phyloP scores from a whole-genome alignment of 495 filamentous ascomycete species.

The Penicillium fimorum region DNA sequence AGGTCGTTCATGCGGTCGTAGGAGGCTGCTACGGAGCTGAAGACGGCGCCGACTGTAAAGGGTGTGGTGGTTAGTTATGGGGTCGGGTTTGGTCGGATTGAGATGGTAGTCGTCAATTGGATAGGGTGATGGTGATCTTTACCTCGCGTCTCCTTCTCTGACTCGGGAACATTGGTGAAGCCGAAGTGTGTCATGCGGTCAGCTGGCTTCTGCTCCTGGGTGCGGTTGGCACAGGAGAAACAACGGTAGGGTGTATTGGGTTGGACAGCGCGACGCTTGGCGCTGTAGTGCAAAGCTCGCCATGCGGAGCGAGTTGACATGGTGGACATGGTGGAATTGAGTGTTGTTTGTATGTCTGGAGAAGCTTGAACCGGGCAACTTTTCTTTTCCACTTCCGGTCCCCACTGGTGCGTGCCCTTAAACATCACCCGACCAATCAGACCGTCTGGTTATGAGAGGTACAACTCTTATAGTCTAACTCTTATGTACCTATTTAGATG shows the following conservation, averaged over 20 bases:
- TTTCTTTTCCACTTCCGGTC: conserved; percentile 19
- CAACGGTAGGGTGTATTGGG: conserved; percentile 45
- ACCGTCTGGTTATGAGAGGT: neutral
- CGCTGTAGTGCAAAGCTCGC: conserved; percentile 35
- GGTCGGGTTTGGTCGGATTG: neutral
- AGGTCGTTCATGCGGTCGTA: conserved; percentile 98
- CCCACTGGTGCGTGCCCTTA: conserved; percentile 11
- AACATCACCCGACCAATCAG: conserved; percentile 21
- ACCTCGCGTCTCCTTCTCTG: conserved; percentile 77
- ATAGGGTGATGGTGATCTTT: conserved; percentile 15
- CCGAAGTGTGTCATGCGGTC: conserved; percentile 87
- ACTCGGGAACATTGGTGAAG: conserved; percentile 80
- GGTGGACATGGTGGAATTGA: conserved; percentile 11
- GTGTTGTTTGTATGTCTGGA: neutral
- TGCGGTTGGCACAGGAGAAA: conserved; percentile 53
- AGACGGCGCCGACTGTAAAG: conserved; percentile 73
- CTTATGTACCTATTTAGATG: neutral
- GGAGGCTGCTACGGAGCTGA: conserved; percentile 89
- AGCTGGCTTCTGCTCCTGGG: conserved; percentile 44
- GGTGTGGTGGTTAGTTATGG: conserved; percentile 18
- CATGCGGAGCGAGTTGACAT: conserved; percentile 38
- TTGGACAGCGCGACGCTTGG: conserved; percentile 29
- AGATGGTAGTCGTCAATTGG: neutral
- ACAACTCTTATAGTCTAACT: neutral
- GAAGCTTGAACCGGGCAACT: conserved; percentile 19